Evolutionary conservation across 768 basidiomycete genomes (phyloP).

Genomic region (Paxillus ammoniavirescens): DNA sequence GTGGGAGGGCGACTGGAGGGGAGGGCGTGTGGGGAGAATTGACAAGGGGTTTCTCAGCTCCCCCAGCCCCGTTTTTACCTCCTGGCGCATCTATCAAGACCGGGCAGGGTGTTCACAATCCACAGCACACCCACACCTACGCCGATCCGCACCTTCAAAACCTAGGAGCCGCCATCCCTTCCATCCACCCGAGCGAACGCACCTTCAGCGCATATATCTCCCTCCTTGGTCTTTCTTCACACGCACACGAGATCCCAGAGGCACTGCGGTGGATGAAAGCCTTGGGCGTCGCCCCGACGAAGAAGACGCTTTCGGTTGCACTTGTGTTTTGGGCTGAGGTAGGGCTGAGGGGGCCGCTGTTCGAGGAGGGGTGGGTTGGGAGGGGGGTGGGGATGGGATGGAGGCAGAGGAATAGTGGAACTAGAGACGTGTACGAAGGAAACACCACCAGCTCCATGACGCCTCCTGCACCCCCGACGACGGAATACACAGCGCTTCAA

Average conservation of each 20-base stretch:
- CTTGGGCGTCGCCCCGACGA: constrained; percentile 51
- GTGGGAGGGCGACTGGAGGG: constrained; percentile 11
- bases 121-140: too few relatives aligned
- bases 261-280: constrained; percentile 73
- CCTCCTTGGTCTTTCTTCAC: constrained; percentile 51
- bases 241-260: constrained; percentile 60
- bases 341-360: constrained; percentile 55
- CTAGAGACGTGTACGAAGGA: constrained; percentile 15
- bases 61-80: too few relatives aligned
- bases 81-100: too few relatives aligned
- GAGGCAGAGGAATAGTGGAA: constrained; percentile 29
- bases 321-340: constrained; percentile 75
- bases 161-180: constrained; percentile 20
- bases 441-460: not conserved
- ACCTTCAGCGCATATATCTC: constrained; percentile 60
- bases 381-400: constrained; percentile 18
- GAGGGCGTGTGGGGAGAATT: constrained; percentile 10
- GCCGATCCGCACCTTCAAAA: not conserved
- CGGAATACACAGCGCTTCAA: constrained; percentile 26
- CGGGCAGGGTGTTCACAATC: too few relatives aligned
- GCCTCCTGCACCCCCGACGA: constrained; percentile 6
- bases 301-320: constrained; percentile 54
- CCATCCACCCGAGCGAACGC: constrained; percentile 48
- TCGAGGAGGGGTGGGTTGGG: constrained; percentile 43
- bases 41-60: too few relatives aligned